Conservation (phyloP, 1,139 yeast species). For the Diutina mesorugosa region DNA sequence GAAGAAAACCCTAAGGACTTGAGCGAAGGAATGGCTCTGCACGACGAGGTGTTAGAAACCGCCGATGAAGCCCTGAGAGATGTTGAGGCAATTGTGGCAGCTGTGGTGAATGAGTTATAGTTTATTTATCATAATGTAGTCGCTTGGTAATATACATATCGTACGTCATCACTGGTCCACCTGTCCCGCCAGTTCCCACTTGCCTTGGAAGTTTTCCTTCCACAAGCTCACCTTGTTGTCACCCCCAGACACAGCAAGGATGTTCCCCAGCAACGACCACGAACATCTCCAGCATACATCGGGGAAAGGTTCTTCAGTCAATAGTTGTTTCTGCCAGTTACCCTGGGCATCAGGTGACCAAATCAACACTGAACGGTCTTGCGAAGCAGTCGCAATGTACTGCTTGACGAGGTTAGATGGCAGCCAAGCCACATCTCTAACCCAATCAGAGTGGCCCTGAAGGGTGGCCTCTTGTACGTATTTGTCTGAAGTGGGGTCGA, state of each 20-base stretch:
- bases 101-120: conserved; percentile 39
- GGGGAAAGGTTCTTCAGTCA: conserved; percentile 76
- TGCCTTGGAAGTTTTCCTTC: conserved; percentile 89
- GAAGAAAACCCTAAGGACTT: conserved; percentile 41
- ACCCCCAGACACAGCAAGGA: conserved; percentile 91
- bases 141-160: neutral
- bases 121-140: neutral
- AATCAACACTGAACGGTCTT: conserved; percentile 86
- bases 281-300: conserved; percentile 98
- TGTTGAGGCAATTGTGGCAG: conserved; percentile 57
- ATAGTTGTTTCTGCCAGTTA: conserved; percentile 68
- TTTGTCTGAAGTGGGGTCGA: conserved; percentile 39
- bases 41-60: conserved; percentile 75
- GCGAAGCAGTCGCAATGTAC: conserved; percentile 96
- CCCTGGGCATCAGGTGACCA: conserved; percentile 73
- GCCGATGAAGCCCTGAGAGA: conserved; percentile 74
- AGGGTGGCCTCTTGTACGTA: conserved; percentile 67
- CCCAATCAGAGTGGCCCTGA: conserved; percentile 96
- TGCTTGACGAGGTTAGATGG: conserved; percentile 79
- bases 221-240: conserved; percentile 92
- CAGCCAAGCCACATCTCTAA: conserved; percentile 97
- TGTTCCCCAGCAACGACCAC: conserved; percentile 94
- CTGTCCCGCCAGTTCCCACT: conserved; percentile 95
- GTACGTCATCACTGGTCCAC: conserved; percentile 50
- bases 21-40: conserved; percentile 75